Evolutionary conservation across 306 rosid species (phyloP), one percentile per base, ranked within the genome.

Genomic region (Lotus japonicus): DNA sequence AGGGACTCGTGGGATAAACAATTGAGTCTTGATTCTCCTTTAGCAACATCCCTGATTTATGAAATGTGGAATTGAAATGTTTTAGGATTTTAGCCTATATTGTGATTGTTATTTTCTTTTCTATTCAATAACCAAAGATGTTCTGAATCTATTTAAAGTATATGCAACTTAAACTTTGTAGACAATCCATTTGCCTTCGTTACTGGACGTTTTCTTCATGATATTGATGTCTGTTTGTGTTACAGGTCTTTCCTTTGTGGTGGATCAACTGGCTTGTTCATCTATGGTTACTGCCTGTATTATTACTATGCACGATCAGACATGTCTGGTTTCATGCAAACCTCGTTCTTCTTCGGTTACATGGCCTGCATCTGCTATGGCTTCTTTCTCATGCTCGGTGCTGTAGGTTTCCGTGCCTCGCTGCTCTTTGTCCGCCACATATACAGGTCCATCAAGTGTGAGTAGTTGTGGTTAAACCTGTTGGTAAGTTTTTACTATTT

Each of bases 331-430:
- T 92, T 92, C 11, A 89, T 92, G 98, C 98, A 92, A 55, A 92
- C 95, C 23, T 89, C 98, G 0, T 92, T 92, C 87, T 92, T 92
- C 94, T 92, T 92, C 2, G 98, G 98, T 14, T 92, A 92, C 86
- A 92, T 92, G 98, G 92, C 92, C 38, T 92, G 98, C 91, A 89
- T 92, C 83, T 92, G 98, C 87, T 92, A 89, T 69, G 98, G 96
- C 60, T 92, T 92, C 88, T 92, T 92, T 58, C 95, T 92, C 73
- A 89, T 92, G 98, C 98, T 92, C 9, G 98, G 98, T 48, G 81
- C 86, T 4, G 85, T 92, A 6, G 98, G 98, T 59, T 92, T 92
- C 49, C 96, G 98, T 9, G 96, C 98, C 13, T 86, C 96, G 19
- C 66, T 92, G 76, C 80, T 92, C 79, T 92, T 92, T 80, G 95